These are phyloP conservation scores for Geotrichum aggregatum DNA, from an alignment of 1,139 yeast genomes.

Conservation along the genomic window DNA sequence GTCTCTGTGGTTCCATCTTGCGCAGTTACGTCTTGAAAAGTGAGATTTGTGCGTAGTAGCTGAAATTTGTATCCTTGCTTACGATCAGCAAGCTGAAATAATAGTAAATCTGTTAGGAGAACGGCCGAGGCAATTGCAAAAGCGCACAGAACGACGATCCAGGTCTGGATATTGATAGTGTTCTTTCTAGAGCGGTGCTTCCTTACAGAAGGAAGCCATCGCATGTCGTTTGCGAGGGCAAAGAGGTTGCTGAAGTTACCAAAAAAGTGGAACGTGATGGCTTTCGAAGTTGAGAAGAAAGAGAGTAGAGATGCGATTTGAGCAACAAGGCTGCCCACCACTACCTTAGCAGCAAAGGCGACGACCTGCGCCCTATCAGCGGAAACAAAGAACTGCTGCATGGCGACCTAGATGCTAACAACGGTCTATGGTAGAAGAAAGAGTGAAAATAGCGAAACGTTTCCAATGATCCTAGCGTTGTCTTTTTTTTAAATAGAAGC, in stretches of 20 bases:
- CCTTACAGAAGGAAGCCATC: conserved; percentile 8
- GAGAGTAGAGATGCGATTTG: conserved; percentile 3
- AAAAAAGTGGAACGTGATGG: conserved; percentile 4
- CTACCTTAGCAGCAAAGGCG: conserved; percentile 9
- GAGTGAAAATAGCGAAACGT: no score
- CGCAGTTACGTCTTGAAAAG: no score
- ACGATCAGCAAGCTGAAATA: no score
- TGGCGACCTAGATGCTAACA: no score
- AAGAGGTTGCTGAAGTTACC: conserved; percentile 4
- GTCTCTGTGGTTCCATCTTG: no score
- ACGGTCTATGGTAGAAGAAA: no score
- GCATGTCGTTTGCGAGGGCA: conserved; percentile 2
- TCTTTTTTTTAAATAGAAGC: no score
- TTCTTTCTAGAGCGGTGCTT: background rate
- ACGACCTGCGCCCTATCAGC: conserved; percentile 7
- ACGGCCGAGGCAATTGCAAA: background rate
- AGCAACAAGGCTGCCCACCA: conserved; percentile 2
- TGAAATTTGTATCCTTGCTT: no score
- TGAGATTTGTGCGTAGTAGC: no score
- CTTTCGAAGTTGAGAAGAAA: conserved; percentile 5
- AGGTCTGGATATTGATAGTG: no score
- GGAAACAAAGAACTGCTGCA: background rate
- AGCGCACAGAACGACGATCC: no score
- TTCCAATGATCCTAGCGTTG: no score
- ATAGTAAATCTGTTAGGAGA: background rate